Conservation (phyloP, 768 basidiomycete genomes). For the Tremella mesenterica region DNA sequence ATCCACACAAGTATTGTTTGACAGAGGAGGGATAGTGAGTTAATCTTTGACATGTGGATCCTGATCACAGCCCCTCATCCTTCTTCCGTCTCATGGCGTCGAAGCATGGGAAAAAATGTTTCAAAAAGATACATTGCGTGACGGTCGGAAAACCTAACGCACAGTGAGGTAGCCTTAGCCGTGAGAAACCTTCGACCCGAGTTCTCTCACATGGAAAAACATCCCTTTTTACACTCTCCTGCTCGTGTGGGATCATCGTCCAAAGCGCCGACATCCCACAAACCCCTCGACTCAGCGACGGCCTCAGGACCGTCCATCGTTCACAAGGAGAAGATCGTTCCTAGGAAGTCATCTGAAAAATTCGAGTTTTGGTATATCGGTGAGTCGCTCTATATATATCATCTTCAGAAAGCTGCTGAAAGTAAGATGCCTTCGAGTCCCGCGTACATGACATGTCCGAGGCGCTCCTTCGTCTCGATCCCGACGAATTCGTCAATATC, state of each 20-base stretch:
- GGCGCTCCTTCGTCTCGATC: conserved; percentile 29
- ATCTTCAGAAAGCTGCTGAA: not conserved
- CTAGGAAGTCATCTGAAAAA: not conserved
- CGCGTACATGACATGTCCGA: conserved; percentile 8
- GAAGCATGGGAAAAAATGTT: not conserved
- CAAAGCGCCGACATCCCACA: too few relatives aligned
- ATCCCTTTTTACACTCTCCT: conserved; percentile 30
- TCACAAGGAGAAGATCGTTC: too few relatives aligned
- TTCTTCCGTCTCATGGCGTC: too few relatives aligned
- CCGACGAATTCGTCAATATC: conserved; percentile 25
- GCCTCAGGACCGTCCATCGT: too few relatives aligned
- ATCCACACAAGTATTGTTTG: conserved; percentile 36
- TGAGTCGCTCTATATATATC: conserved; percentile 6
- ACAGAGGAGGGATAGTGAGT: conserved; percentile 42
- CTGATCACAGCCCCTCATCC: not conserved
- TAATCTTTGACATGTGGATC: not conserved
- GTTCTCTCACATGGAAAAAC: conserved; percentile 12
- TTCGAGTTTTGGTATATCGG: conserved; percentile 42
- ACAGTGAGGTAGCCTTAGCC: conserved; percentile 28
- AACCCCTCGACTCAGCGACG: too few relatives aligned
- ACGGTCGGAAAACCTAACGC: not conserved
- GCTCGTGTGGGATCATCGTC: too few relatives aligned
- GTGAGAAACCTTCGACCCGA: conserved; percentile 24
- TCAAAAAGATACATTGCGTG: not conserved
- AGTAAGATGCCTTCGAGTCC: conserved; percentile 15